phyloP scores from a whole-genome alignment of 1,284 basidiomycete species.

The Macrocystidia cucumis region DNA sequence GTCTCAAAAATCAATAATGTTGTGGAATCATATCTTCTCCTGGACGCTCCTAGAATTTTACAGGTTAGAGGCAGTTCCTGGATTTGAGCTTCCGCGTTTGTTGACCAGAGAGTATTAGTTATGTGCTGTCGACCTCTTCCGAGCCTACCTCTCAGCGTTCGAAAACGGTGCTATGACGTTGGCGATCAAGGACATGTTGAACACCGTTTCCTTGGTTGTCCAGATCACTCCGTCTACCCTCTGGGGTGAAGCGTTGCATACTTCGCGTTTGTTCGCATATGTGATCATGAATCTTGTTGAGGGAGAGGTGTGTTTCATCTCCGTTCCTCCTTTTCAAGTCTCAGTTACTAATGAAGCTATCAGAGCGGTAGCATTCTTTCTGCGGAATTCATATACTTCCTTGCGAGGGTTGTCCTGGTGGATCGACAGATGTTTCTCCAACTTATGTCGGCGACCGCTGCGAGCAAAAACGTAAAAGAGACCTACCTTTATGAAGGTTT shows the following conservation, averaged over 20 bases:
- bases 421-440: constrained; percentile 59
- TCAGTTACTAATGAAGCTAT: constrained; percentile 10
- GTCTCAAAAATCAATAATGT: constrained; percentile 61
- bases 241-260: constrained; percentile 68
- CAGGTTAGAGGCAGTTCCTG: constrained; percentile 43
- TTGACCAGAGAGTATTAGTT: constrained; percentile 24
- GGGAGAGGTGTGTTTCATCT: constrained; percentile 44
- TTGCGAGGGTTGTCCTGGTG: constrained; percentile 60
- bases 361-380: constrained; percentile 48
- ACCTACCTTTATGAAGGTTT: constrained; percentile 52
- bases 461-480: constrained; percentile 39
- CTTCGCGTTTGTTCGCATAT: constrained; percentile 59
- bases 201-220: constrained; percentile 45
- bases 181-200: constrained; percentile 54
- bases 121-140: constrained; percentile 45
- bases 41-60: constrained; percentile 61
- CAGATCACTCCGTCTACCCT: constrained; percentile 52
- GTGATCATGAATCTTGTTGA: constrained; percentile 51
- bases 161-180: constrained; percentile 35
- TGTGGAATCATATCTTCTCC: constrained; percentile 76
- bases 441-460: constrained; percentile 54
- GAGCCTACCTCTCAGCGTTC: constrained; percentile 42
- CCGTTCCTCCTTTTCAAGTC: constrained; percentile 7
- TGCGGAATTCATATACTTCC: constrained; percentile 59
- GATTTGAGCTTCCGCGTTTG: constrained; percentile 1